Percentiles rank a stretch among this genome's conserved stretches.
Evolutionary conservation across 352 stramenopile genomes (phyloP).

Genomic region (Lagenidium sp.): DNA sequence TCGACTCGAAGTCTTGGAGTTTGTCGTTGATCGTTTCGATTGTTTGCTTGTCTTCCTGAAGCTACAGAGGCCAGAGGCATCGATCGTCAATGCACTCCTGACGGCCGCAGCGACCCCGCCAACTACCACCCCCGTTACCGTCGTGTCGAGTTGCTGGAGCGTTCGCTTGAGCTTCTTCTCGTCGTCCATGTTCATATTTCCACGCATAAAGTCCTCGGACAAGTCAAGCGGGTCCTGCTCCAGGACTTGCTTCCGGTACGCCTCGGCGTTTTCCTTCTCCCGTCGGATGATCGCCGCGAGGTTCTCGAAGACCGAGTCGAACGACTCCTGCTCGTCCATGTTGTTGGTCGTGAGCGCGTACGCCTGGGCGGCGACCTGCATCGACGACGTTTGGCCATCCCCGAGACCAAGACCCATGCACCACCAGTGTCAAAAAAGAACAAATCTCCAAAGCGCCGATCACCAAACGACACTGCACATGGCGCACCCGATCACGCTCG

Average conservation of each 20-base stretch:
- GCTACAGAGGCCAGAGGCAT: slow-evolving; percentile 13
- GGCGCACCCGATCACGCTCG: slow-evolving; percentile 63
- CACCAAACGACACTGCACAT: no score
- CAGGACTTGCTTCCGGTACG: slow-evolving; percentile 72
- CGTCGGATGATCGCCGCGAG: slow-evolving; percentile 62
- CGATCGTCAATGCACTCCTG: no score
- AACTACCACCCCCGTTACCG: slow-evolving; percentile 15
- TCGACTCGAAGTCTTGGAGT: slow-evolving; percentile 65
- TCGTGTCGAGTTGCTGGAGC: slow-evolving; percentile 47
- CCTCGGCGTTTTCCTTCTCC: slow-evolving; percentile 63
- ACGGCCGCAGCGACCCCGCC: slow-evolving; percentile 3
- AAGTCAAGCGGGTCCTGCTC: slow-evolving; percentile 62
- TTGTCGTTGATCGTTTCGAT: slow-evolving; percentile 63
- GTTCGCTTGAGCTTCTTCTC: slow-evolving; percentile 62
- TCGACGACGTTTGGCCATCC: no score
- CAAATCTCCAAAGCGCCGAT: slow-evolving; percentile 4
- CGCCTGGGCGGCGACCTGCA: slow-evolving; percentile 53
- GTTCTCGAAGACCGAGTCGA: slow-evolving; percentile 65
- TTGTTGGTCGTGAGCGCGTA: slow-evolving; percentile 59
- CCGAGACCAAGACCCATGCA: no score
- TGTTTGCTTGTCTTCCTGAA: slow-evolving; percentile 58
- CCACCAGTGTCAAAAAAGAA: background rate
- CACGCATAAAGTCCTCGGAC: slow-evolving; percentile 57
- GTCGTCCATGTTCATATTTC: slow-evolving; percentile 73
- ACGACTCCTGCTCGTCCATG: slow-evolving; percentile 66